Evolutionary conservation across 202 grass and related monocot species (phyloP), one percentile per base, ranked within the genome.

Genomic region (Digitaria exilis): DNA sequence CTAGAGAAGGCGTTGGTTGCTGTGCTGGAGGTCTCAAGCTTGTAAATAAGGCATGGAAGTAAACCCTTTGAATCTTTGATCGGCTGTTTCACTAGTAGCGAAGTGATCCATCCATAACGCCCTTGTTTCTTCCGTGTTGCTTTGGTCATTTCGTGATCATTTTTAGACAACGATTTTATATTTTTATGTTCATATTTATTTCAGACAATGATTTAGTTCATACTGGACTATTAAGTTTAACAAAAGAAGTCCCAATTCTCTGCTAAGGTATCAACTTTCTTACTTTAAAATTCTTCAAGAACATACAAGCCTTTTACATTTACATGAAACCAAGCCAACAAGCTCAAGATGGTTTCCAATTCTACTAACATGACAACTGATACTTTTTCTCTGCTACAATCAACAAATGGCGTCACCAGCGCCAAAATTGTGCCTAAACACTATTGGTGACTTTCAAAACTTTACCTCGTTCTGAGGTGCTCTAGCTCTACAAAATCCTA

Each of bases 1-100:
- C 58, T 89, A 80, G 71, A 75, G 9, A 63, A 54, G 44, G 22
- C n/a, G 3, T 14, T 30, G 18, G 68, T 51, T 69, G 39, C 51
- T 60, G 19, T 9, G 51, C 7, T 54, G 19, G 4, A 18, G 16
- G 16, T 50, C 48, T 18, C 16, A 19, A 50, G n/a, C n/a, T 57
- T 57, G 55, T 57, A 25, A 57, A 57, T 57, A 25, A 57, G 55
- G 55, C 3, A 57, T 57, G 22, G 22, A 57, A 13, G 24, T 58
- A 26, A 22, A 26, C 5, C 22, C 22, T 13, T 60, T n/a, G n/a
- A n/a, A n/a, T n/a, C n/a, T n/a, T 29, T 60, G 22, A 60, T 16
- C 24, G 5, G 57, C 57, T 60, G 57, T 55, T 55, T 55, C 8
- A 2, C 2, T 22, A 55, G 21, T 22, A 55, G 21, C 22, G 51